Conservation (phyloP, 352 stramenopile species). For the Globisporangium megalacanthum region DNA sequence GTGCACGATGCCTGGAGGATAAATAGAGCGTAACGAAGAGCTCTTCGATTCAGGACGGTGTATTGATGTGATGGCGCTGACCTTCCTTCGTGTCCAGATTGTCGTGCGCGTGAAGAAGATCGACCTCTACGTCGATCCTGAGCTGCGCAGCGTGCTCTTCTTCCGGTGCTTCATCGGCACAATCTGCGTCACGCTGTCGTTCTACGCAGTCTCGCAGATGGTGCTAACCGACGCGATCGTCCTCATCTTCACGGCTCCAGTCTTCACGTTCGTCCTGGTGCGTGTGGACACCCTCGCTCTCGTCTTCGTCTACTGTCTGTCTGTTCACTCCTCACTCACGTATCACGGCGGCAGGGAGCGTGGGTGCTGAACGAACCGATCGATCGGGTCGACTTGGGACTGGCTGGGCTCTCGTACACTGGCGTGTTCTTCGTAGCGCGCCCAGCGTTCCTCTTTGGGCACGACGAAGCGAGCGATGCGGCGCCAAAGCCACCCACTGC, state of each 20-base stretch:
- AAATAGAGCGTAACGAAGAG: background rate
- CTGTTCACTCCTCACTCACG: background rate
- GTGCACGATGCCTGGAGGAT: background rate
- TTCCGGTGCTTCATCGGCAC: slow-evolving; percentile 52
- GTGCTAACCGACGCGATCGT: slow-evolving; percentile 62
- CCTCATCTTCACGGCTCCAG: slow-evolving; percentile 59
- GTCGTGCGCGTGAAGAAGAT: slow-evolving; percentile 31
- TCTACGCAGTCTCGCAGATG: slow-evolving; percentile 69
- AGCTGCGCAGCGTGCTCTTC: slow-evolving; percentile 33
- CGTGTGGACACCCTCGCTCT: background rate
- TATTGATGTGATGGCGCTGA: background rate
- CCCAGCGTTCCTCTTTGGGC: slow-evolving; percentile 43
- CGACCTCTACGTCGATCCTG: slow-evolving; percentile 25
- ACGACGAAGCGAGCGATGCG: slow-evolving; percentile 6
- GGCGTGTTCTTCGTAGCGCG: slow-evolving; percentile 63
- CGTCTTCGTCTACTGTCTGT: background rate
- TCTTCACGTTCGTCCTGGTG: slow-evolving; percentile 57
- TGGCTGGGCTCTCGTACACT: slow-evolving; percentile 43
- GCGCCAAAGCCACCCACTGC: slow-evolving; percentile 14
- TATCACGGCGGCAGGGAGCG: slow-evolving; percentile 20
- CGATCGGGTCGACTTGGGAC: slow-evolving; percentile 37
- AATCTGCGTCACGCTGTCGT: slow-evolving; percentile 39
- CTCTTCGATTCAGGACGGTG: too few relatives aligned
- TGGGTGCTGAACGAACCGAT: slow-evolving; percentile 41
- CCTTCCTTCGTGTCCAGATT: slow-evolving; percentile 12